phyloP scores from a whole-genome alignment of 805 yeast species.

The Candida ulmi region DNA sequence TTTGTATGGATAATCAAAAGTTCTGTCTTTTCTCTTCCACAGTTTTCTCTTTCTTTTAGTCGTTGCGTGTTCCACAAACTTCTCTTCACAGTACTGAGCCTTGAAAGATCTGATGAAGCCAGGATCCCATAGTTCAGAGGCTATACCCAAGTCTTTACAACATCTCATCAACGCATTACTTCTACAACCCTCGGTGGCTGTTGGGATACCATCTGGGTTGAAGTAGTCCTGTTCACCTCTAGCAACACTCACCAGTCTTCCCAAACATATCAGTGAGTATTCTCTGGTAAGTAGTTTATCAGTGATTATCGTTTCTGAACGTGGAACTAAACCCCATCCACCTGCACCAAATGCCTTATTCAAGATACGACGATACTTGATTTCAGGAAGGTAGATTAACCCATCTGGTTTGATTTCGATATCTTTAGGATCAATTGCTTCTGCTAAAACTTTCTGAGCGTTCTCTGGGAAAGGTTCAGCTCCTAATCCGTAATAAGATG shows the following conservation, averaged over 20 bases:
- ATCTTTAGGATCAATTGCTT: slow-evolving; percentile 61
- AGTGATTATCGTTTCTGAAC: slow-evolving; percentile 78
- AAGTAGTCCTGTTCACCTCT: slow-evolving; percentile 95
- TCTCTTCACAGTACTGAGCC: slow-evolving; percentile 64
- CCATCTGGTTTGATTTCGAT: slow-evolving; percentile 97
- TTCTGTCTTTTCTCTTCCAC: slow-evolving; percentile 85
- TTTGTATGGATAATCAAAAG: slow-evolving; percentile 83
- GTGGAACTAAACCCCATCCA: slow-evolving; percentile 96
- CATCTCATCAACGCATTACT: slow-evolving; percentile 97
- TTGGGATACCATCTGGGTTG: slow-evolving; percentile 79
- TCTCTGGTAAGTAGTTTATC: slow-evolving; percentile 78
- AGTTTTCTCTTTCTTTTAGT: slow-evolving; percentile 84
- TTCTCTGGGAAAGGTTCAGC: slow-evolving; percentile 64
- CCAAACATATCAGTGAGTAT: slow-evolving; percentile 81
- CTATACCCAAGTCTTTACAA: slow-evolving; percentile 95
- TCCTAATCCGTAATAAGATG: slow-evolving; percentile 83
- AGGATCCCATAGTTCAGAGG: slow-evolving; percentile 98
- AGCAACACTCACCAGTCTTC: slow-evolving; percentile 84
- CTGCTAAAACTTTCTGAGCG: slow-evolving; percentile 53
- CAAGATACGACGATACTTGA: slow-evolving; percentile 85
- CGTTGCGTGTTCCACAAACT: slow-evolving; percentile 77
- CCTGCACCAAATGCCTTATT: slow-evolving; percentile 97
- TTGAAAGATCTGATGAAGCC: slow-evolving; percentile 71
- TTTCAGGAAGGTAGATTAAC: slow-evolving; percentile 84
- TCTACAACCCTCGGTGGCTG: slow-evolving; percentile 96